These are phyloP conservation scores for Phytophthora vignae DNA, from an alignment of 352 stramenopile genomes.

Conservation along the genomic window DNA sequence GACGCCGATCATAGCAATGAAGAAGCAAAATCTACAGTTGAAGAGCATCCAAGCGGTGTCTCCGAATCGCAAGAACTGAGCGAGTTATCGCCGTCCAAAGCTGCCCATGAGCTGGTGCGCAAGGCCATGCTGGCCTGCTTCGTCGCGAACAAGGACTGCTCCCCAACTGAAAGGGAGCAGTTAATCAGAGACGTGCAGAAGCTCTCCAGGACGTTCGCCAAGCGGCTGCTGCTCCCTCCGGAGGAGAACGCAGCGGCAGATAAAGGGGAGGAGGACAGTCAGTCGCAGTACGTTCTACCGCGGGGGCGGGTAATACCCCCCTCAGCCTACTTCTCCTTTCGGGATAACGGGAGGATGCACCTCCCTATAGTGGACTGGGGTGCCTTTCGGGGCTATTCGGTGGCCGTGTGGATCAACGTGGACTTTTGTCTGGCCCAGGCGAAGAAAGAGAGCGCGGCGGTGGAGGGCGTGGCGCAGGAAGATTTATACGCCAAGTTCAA, in stretches of 20 bases:
- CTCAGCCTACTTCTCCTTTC: constrained; percentile 73
- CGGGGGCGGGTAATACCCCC: constrained; percentile 47
- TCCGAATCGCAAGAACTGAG: neutral
- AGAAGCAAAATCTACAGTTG: neutral
- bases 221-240: constrained; percentile 36
- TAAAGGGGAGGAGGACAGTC: constrained; percentile 19
- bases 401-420: constrained; percentile 80
- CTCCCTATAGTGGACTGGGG: constrained; percentile 83
- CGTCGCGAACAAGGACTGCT: constrained; percentile 25
- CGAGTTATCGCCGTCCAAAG: constrained; percentile 32
- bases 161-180: constrained; percentile 25
- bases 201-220: constrained; percentile 49
- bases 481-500: constrained; percentile 59
- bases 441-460: constrained; percentile 19
- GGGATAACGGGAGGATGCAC: constrained; percentile 69
- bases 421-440: constrained; percentile 39
- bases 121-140: constrained; percentile 57
- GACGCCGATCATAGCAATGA: constrained; percentile 3
- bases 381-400: constrained; percentile 80
- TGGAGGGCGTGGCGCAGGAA: constrained; percentile 12
- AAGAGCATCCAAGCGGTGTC: constrained; percentile 1
- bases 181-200: constrained; percentile 42
- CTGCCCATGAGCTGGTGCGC: constrained; percentile 42
- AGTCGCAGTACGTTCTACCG: constrained; percentile 50
- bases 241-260: constrained; percentile 5